Evolutionary conservation across 2,329 filamentous ascomycete species (phyloP), one percentile per base, ranked within the genome.

Genomic region (Cladosporium austrohemisphaericum): DNA sequence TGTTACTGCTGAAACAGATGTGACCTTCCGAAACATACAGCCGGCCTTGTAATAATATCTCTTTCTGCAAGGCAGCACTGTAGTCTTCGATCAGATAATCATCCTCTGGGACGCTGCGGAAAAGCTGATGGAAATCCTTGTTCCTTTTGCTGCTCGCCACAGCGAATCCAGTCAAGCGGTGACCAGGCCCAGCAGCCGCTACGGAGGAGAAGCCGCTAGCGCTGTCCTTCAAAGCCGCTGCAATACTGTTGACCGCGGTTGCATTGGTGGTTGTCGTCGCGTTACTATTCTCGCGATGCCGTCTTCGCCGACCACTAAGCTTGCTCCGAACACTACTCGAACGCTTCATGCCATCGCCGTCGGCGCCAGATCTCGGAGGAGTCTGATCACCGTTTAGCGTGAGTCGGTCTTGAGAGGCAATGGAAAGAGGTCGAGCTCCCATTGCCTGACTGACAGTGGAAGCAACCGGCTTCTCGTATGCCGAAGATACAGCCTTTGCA

Each of bases 71-170:
- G 3, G 93, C 93, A 66, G 93, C 96, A 67, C 93, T 96, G 68
- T 97, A 98, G 67, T 98, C 93, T 65, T 98, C 93, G 57, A 98
- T 97, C 20, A 98, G 77, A 64, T 95, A 96, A 68, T 98, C 93
- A 62, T 98, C 93, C 57, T 97, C 92, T 1, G 94, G 93, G 1
- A 98, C 93, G 65, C 91, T 97, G 69, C 93, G 87, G 75, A 98
- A 98, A 2, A 95, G 73, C 52, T 80, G 80, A 67, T 98, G 93
- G 61, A 97, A 98, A 64, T 97, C 93, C 41, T 89, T 83, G 69
- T 98, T 98, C 50, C 94, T 83, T 72, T 93, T 96, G 68, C 94
- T 95, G 66, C 88, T 94, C 41, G 93, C 93, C 56, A 97, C 90
- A 41, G 93, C 92, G 66, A 98, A 98, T 0, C 93, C 93, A 4